Evolutionary conservation across 345 rosid genomes (phyloP).

Genomic region (Mangifera indica): DNA sequence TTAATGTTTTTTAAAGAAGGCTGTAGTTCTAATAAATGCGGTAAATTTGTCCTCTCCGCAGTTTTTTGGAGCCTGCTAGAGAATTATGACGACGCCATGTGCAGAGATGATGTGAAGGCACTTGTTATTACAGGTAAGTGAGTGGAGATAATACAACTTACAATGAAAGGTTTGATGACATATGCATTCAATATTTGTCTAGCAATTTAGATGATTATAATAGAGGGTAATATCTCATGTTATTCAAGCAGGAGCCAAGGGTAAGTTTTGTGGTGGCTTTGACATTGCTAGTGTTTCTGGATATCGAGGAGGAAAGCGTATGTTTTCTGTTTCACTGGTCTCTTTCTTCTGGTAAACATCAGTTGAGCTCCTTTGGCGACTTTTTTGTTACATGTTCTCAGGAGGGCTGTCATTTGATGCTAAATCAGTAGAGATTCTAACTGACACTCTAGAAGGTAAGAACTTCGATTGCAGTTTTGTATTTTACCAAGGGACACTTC

Average conservation of each 20-base stretch:
- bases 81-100: slow-evolving; percentile 70
- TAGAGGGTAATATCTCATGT: slow-evolving; percentile 15
- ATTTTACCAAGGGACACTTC: too few species aligned
- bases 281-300: slow-evolving; percentile 73
- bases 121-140: slow-evolving; percentile 76
- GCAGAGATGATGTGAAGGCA: slow-evolving; percentile 90
- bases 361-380: background rate
- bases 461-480: too few species aligned
- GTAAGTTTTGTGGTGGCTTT: slow-evolving; percentile 95
- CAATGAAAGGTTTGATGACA: background rate
- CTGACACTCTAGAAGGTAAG: slow-evolving; percentile 76
- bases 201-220: background rate
- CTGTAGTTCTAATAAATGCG: background rate
- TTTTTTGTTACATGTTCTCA: slow-evolving; percentile 61
- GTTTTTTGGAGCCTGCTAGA: slow-evolving; percentile 72
- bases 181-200: background rate
- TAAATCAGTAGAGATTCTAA: slow-evolving; percentile 59
- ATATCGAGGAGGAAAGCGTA: slow-evolving; percentile 58
- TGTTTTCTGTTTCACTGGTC: slow-evolving; percentile 12
- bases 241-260: slow-evolving; percentile 64
- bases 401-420: slow-evolving; percentile 62
- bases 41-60: slow-evolving; percentile 25
- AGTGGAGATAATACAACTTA: slow-evolving; percentile 4
- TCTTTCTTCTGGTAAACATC: slow-evolving; percentile 6
- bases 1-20: background rate